Base-by-base conservation (phyloP, 176 grass and related monocot species). In the Oryza coarctata region DNA sequence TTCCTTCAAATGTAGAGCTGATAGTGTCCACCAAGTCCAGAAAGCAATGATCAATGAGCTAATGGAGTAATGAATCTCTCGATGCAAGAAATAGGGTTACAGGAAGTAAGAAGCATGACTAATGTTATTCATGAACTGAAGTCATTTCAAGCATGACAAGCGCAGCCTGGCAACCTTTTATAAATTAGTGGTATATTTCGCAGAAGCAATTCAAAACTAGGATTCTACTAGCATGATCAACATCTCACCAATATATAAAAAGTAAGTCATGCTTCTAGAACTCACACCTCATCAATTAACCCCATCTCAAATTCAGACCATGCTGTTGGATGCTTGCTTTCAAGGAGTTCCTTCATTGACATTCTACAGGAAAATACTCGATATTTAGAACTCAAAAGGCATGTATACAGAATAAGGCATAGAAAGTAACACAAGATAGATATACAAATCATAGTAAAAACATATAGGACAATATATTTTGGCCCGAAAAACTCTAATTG, bases 251-350 rank as follows among this genome's bases (percentile, higher is more conserved):
- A 76, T 60, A 7, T 17, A 20, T 3, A 2, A 29, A 29, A 14
- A 87, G 76, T 70, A 70, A 85, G 12, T 75, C 29, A 87, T 62
- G 72, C 40, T 79, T 74, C 47, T 39, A 52, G 28, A 67, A 43
- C n/a, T 63, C 23, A 49, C 76, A 94, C 95, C 95, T 98, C 95
- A 89, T 91, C 73, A 73, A 98, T 98, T 44, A 78, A 35, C 25
- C 95, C 95, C 60, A 79, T 90, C 79, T 98, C 95, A 78, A 98
- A 98, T 88, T 98, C 95, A 10, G 73, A 60, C 92, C 95, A 98
- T 55, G 90, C 71, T 31, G 92, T 93, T 85, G 95, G 95, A 75
- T 98, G 95, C 40, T 98, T 98, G 77, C 68, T 87, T 83, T 94
- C 84, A 58, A 94, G 47, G 41, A 98, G 86, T 88, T 98, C 92